Evolutionary conservation across 495 filamentous ascomycete species (phyloP).

Genomic region (Daldinia bambusicola): DNA sequence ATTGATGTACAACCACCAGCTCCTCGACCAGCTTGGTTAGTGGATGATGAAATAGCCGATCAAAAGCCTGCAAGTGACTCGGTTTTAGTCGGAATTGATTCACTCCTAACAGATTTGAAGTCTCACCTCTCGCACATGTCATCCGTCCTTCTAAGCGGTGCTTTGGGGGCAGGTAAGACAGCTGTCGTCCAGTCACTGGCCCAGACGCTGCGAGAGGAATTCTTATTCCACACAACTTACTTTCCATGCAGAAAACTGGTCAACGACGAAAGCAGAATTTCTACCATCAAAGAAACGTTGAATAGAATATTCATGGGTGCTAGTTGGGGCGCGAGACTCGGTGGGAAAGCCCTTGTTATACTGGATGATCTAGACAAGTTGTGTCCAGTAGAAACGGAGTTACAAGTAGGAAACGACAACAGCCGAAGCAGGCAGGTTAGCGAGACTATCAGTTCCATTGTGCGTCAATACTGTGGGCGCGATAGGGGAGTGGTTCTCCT

Average conservation of each 20-base stretch:
- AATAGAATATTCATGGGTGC: constrained; percentile 85
- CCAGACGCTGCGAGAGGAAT: constrained; percentile 69
- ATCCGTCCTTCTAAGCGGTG: constrained; percentile 88
- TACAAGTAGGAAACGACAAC: constrained; percentile 92
- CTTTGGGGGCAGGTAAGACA: constrained; percentile 89
- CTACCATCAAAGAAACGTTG: constrained; percentile 88
- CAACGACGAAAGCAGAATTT: constrained; percentile 86
- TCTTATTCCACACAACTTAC: constrained; percentile 80
- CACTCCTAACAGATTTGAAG: constrained; percentile 72
- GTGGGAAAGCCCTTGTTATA: constrained; percentile 82
- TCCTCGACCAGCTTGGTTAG: constrained; percentile 64
- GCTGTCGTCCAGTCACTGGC: constrained; percentile 71
- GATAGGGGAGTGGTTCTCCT: constrained; percentile 85
- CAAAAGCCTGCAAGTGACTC: constrained; percentile 64
- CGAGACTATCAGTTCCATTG: constrained; percentile 84
- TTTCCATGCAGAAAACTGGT: constrained; percentile 85
- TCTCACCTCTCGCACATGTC: constrained; percentile 82
- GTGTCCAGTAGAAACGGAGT: constrained; percentile 90
- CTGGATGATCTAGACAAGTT: constrained; percentile 93
- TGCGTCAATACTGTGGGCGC: constrained; percentile 77
- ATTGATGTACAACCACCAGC: constrained; percentile 79
- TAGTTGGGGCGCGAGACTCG: constrained; percentile 86
- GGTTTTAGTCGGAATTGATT: constrained; percentile 86
- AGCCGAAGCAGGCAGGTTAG: constrained; percentile 90
- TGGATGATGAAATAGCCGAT: constrained; percentile 59